A percentile compares a stretch with the other conserved stretches of the same genome.
Conservation (phyloP, 2,329 filamentous ascomycete genomes). For the Colletotrichum musae region DNA sequence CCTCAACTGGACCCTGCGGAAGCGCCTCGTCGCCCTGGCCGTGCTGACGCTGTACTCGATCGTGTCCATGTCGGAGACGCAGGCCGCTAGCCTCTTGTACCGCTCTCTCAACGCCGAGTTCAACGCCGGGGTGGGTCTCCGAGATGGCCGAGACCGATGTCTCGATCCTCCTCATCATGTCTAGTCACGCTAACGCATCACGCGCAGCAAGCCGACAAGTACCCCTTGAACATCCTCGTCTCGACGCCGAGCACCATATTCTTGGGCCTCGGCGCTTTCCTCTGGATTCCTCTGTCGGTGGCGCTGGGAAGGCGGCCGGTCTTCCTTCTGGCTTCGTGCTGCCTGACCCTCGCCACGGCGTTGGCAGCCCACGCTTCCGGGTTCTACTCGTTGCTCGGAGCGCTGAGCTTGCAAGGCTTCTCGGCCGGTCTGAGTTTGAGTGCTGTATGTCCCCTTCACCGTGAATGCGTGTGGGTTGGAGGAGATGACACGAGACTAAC, state of each 20-base stretch:
- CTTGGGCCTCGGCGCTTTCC: conserved; percentile 52
- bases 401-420: conserved; percentile 51
- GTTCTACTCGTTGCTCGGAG: conserved; percentile 48
- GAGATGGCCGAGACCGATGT: neutral
- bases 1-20: conserved; percentile 46
- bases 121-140: conserved; percentile 38
- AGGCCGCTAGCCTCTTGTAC: conserved; percentile 45
- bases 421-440: conserved; percentile 50
- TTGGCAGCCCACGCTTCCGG: conserved; percentile 47
- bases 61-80: conserved; percentile 43
- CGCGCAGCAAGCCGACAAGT: conserved; percentile 11
- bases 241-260: conserved; percentile 45
- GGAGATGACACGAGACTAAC: no score
- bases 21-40: conserved; percentile 40
- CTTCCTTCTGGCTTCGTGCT: conserved; percentile 47
- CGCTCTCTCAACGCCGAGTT: conserved; percentile 44
- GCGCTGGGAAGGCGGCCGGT: conserved; percentile 55
- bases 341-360: conserved; percentile 37
- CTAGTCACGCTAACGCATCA: conserved; percentile 8
- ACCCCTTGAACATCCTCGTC: conserved; percentile 26
- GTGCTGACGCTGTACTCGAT: conserved; percentile 42
- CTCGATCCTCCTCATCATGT: conserved; percentile 34
- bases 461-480: no score
- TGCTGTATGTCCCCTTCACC: conserved; percentile 45
- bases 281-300: conserved; percentile 55